These are phyloP conservation scores for Metschnikowia dekortorum DNA, from an alignment of 805 yeast species.

Conservation along the genomic window DNA sequence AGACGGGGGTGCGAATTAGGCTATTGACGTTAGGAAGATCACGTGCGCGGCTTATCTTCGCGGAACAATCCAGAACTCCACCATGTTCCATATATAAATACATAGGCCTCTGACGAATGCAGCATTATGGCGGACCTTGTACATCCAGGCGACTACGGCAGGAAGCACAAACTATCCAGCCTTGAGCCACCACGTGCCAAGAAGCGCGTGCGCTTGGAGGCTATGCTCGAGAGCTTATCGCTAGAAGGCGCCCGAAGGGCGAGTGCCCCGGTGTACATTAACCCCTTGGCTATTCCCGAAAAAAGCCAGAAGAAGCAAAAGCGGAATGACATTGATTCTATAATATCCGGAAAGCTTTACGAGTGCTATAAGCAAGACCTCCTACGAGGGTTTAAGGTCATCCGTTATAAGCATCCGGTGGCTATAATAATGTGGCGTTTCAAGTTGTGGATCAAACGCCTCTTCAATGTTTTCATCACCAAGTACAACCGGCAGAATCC, in stretches of 20 bases:
- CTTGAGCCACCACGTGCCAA: neutral
- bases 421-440: conserved; percentile 24
- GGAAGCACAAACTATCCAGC: neutral
- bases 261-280: conserved; percentile 5
- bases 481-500: conserved; percentile 22
- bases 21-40: neutral
- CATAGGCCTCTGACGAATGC: neutral
- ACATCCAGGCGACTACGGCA: neutral
- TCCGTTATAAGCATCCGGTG: conserved; percentile 25
- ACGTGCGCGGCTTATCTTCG: neutral
- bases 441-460: conserved; percentile 32
- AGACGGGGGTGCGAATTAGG: too few species aligned
- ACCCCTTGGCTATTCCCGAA: conserved; percentile 11
- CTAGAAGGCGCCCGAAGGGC: conserved; percentile 12
- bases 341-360: conserved; percentile 22
- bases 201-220: conserved; percentile 31
- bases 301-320: conserved; percentile 2
- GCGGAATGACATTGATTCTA: conserved; percentile 13
- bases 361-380: conserved; percentile 20
- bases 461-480: conserved; percentile 32
- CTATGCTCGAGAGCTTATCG: conserved; percentile 22
- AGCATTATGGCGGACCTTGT: neutral
- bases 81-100: neutral
- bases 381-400: conserved; percentile 18
- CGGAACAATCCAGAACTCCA: conserved; percentile 3